Percentiles rank a stretch among this genome's conserved stretches.
phyloP scores from a whole-genome alignment of 441 rosid genomes.

The Adansonia madagascariensis region DNA sequence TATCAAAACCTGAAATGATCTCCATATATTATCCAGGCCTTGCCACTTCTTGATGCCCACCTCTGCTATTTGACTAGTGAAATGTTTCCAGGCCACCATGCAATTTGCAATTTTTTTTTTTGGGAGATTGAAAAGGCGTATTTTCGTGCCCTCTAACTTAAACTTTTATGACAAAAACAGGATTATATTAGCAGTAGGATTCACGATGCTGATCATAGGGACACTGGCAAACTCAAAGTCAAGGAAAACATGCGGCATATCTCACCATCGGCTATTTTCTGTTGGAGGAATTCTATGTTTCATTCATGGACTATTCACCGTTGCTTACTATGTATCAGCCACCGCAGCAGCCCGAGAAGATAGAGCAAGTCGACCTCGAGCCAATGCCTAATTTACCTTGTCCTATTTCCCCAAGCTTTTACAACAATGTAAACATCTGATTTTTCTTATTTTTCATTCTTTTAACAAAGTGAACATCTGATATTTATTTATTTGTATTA shows the following conservation, averaged over 20 bases:
- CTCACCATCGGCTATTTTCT: conserved; percentile 59
- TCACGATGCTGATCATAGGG: conserved; percentile 67
- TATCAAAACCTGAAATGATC: not conserved
- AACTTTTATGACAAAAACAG: conserved; percentile 31
- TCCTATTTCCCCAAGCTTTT: not conserved
- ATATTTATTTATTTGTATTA: not conserved
- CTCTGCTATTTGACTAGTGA: not conserved
- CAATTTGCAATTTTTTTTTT: not conserved
- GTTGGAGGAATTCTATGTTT: conserved; percentile 77
- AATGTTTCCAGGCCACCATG: not conserved
- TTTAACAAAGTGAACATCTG: not conserved
- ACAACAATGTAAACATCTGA: not conserved
- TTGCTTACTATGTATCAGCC: conserved; percentile 76
- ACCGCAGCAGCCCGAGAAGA: conserved; percentile 53
- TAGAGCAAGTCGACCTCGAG: not conserved
- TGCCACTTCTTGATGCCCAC: not conserved
- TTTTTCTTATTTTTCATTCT: not conserved
- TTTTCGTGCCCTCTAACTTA: not conserved
- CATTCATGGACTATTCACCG: conserved; percentile 66
- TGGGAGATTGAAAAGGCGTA: not conserved
- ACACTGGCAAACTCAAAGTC: conserved; percentile 63
- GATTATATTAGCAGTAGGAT: conserved; percentile 59
- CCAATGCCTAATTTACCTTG: conserved; percentile 30
- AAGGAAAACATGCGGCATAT: conserved; percentile 58
- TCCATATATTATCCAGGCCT: not conserved